Base-by-base conservation (phyloP, 2,329 filamentous ascomycete genomes). In the Cadophora sp. region DNA sequence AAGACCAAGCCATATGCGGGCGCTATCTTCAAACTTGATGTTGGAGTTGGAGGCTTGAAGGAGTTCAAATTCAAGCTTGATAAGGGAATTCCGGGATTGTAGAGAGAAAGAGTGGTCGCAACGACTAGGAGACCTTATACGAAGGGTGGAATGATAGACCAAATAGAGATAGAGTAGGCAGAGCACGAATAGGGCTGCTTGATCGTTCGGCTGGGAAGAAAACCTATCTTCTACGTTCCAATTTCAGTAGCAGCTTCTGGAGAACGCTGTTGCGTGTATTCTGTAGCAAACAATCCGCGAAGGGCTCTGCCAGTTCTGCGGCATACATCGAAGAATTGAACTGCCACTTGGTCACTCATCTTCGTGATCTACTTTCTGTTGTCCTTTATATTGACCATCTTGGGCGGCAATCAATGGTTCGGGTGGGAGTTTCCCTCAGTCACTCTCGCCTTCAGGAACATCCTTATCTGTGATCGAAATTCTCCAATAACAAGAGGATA, bases 11-110 rank as follows among this genome's bases (percentile, higher is more conserved):
- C 84, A 78, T 85, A 87, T 68, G 87, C 89, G 41, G 94, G 94
- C 2, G 89, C 85, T 30, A 76, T 96, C 68, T 97, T 93, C 80
- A 87, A 84, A 77, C 85, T 95, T 59, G 87, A 96, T 76, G 92
- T 97, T 68, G 92, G 91, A 2, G 86, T 91, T 2, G 82, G 79
- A 73, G 92, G 93, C 0, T 73, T 89, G 75, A 81, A 83, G 62
- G 83, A 87, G 70, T 87, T 89, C 79, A 84, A 88, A 77, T 93
- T 91, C 78, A 89, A 84, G 79, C 64, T 76, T 27, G 67, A 72
- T 30, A 67, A 68, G 22, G 62, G 24, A 22, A 43, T 64, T n/a
- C 22, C 22, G 61, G 43, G 24, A 27, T 45, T 62, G 33, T 66
- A 30, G 48, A 60, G 36, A 51, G 22, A 39, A 20, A 64, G 16